Evolutionary conservation across 202 grass and related monocot species (phyloP), one percentile per base, ranked within the genome.

Genomic region (Zizania palustris): DNA sequence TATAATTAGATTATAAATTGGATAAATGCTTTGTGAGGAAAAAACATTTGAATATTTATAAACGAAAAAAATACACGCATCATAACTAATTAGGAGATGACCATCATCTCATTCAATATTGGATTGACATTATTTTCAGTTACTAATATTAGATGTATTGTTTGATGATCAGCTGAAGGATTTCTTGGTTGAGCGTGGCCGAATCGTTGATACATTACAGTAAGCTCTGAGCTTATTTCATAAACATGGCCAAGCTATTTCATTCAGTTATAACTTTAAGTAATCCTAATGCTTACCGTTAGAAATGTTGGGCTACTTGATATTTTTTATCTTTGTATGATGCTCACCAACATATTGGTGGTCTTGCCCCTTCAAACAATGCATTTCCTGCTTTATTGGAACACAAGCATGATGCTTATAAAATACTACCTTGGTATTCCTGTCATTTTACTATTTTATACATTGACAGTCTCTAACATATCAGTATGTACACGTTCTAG

Each of bases 131-230:
- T 76, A 35, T 50, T 80, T 70, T 49, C 44, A 63, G 34, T 51
- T 71, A 49, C 44, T 84, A 56, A 84, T 76, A 22, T 35, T 75
- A n/a, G 63, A 53, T 75, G 35, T 57, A 65, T 64, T 71, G 9
- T 71, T 74, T 61, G 71, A 72, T 35, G 50, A 50, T 45, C 89
- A 97, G 95, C 57, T 97, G 76, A 97, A 90, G 85, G 80, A 90
- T 16, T 97, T 94, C 67, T 85, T 94, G 73, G 80, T 94, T 90
- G 87, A 97, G 45, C 70, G 82, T 34, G 91, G 95, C 40, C 77
- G 48, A 57, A 80, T 92, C 22, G 91, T 97, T 74, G 91, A 97
- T 86, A 76, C 71, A 18, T 78, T 93, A 36, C 89, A 94, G 91
- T 97, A 97, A 92, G 91, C 90, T 68, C 36, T 63, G 35, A 69